phyloP scores from a whole-genome alignment of 768 basidiomycete species.

The Russula ochroleuca region DNA sequence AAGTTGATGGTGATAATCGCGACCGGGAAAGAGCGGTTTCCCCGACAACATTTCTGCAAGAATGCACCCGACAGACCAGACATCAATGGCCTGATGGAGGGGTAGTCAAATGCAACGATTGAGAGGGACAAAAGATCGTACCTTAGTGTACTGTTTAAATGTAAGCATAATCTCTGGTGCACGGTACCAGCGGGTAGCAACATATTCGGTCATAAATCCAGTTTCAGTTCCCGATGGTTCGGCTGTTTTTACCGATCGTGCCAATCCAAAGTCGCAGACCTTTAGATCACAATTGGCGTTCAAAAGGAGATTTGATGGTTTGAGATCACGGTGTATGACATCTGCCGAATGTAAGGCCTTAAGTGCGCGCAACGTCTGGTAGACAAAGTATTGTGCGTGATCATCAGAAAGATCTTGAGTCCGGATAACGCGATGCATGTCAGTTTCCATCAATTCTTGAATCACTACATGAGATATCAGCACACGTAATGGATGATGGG shows the following conservation, averaged over 20 bases:
- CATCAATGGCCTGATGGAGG: slow-evolving; percentile 63
- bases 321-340: slow-evolving; percentile 94
- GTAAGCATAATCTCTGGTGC: slow-evolving; percentile 99
- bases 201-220: slow-evolving; percentile 95
- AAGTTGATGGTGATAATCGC: slow-evolving; percentile 95
- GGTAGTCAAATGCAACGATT: slow-evolving; percentile 34
- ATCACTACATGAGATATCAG: slow-evolving; percentile 49
- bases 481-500: slow-evolving; percentile 1
- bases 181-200: slow-evolving; percentile 97
- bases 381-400: slow-evolving; percentile 92
- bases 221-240: slow-evolving; percentile 81
- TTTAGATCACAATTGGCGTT: slow-evolving; percentile 97
- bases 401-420: slow-evolving; percentile 95
- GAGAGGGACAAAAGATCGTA: slow-evolving; percentile 39
- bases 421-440: slow-evolving; percentile 94
- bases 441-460: slow-evolving; percentile 93
- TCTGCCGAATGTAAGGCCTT: slow-evolving; percentile 96
- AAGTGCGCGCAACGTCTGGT: slow-evolving; percentile 90
- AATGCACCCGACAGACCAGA: slow-evolving; percentile 86
- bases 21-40: slow-evolving; percentile 94
- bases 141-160: slow-evolving; percentile 97
- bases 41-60: slow-evolving; percentile 97
- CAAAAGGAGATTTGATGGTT: slow-evolving; percentile 94
- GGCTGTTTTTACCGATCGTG: slow-evolving; percentile 82
- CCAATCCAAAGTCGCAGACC: slow-evolving; percentile 93